Conservation (phyloP, 2,329 filamentous ascomycete species). For the Xylaria polymorpha region DNA sequence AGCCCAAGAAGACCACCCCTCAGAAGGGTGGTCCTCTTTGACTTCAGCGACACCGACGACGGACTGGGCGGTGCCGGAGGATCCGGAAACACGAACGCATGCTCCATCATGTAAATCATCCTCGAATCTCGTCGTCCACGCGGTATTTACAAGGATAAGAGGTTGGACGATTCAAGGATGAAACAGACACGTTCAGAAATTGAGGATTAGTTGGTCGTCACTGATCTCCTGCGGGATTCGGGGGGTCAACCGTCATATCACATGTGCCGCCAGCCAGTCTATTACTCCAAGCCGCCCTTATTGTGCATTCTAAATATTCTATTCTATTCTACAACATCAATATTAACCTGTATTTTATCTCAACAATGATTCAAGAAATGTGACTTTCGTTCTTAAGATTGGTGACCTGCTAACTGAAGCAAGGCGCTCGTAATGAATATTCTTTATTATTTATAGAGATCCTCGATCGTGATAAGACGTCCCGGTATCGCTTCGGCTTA, state of each 20-base stretch:
- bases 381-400: neutral
- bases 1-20: constrained; percentile 20
- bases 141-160: neutral
- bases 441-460: neutral
- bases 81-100: neutral
- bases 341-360: neutral
- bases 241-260: neutral
- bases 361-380: neutral
- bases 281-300: neutral
- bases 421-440: neutral
- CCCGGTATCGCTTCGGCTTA: neutral
- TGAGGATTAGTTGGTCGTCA: neutral
- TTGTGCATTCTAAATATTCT: neutral
- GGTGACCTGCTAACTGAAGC: neutral
- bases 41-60: neutral
- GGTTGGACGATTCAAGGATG: neutral
- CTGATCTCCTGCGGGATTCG: constrained; percentile 1
- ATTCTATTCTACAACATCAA: constrained; percentile 1
- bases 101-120: neutral
- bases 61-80: neutral
- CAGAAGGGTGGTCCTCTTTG: constrained; percentile 8
- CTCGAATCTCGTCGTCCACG: neutral
- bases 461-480: neutral
- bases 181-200: neutral
- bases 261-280: neutral